Conservation (phyloP, 257 asterid species). For the Lavandula angustifolia region DNA sequence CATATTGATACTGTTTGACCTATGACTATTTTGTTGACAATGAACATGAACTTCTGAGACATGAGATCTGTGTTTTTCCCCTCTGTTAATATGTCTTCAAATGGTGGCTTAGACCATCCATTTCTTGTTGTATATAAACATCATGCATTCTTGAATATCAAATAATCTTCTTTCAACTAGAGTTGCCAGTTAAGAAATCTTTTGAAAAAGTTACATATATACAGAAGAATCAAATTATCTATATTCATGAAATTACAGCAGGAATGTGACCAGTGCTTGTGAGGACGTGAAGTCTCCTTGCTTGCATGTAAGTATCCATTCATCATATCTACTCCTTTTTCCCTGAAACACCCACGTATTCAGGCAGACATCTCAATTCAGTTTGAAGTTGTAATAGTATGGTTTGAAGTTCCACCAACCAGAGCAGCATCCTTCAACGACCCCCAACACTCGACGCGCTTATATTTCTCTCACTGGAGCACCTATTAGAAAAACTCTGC, state of each 20-base stretch:
- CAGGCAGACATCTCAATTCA: neutral
- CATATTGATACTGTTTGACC: conserved; percentile 40
- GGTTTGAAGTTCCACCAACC: conserved; percentile 38
- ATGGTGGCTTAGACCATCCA: neutral
- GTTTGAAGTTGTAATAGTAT: neutral
- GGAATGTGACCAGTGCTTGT: conserved; percentile 71
- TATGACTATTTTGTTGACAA: conserved; percentile 24
- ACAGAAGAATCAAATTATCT: conserved; percentile 47
- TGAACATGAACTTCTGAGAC: conserved; percentile 30
- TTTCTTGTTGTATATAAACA: neutral
- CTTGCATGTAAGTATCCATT: conserved; percentile 49
- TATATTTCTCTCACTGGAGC: conserved; percentile 72
- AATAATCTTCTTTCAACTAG: conserved; percentile 36
- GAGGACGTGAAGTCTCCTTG: conserved; percentile 39
- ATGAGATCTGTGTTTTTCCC: conserved; percentile 31
- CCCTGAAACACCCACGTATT: conserved; percentile 47
- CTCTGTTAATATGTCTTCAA: neutral
- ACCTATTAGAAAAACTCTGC: conserved; percentile 73
- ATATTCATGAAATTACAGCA: conserved; percentile 41
- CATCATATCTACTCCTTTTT: conserved; percentile 54
- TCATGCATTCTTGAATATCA: neutral
- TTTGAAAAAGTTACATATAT: conserved; percentile 29
- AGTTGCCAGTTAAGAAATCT: conserved; percentile 39
- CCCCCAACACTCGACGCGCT: conserved; percentile 88
- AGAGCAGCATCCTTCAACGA: conserved; percentile 76